These are phyloP conservation scores for Lecanosticta acicola DNA, from an alignment of 2,329 filamentous ascomycete species.

Conservation along the genomic window DNA sequence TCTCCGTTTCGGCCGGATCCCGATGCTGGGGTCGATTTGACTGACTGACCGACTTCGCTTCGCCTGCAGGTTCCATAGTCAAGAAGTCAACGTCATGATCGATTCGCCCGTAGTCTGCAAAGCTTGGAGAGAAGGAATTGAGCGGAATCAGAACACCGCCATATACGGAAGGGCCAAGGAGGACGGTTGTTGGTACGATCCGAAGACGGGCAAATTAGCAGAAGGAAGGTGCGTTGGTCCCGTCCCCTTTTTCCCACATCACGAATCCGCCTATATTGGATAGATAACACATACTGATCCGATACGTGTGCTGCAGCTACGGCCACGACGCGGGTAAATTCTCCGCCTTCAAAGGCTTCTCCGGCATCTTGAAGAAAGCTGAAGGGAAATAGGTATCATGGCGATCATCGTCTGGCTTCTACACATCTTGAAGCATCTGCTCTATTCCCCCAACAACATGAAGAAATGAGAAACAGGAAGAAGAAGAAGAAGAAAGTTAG, in stretches of 20 bases:
- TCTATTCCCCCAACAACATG: neutral
- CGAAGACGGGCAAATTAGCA: slow-evolving; percentile 34
- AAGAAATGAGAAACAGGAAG: no score
- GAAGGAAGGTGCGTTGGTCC: slow-evolving; percentile 23
- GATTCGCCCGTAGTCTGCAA: slow-evolving; percentile 58
- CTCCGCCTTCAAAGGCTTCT: slow-evolving; percentile 16
- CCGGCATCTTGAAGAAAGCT: slow-evolving; percentile 20
- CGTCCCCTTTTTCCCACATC: no score
- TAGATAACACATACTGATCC: no score
- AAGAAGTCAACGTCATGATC: slow-evolving; percentile 72
- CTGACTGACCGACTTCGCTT: no score
- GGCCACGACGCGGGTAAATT: slow-evolving; percentile 36
- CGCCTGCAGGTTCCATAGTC: slow-evolving; percentile 72
- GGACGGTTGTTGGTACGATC: slow-evolving; percentile 60
- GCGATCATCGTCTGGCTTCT: slow-evolving; percentile 4
- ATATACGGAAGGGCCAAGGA: slow-evolving; percentile 51
- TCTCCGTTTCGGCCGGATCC: no score
- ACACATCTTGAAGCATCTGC: slow-evolving; percentile 3
- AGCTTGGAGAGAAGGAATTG: slow-evolving; percentile 56
- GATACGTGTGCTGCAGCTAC: slow-evolving; percentile 25
- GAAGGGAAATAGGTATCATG: slow-evolving; percentile 9
- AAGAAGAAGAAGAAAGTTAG: neutral
- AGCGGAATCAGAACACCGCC: slow-evolving; percentile 62
- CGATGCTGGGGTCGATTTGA: no score
- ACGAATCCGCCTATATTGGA: no score